Evolutionary conservation across 2,329 filamentous ascomycete species (phyloP).

Genomic region (Aureobasidium sp.): DNA sequence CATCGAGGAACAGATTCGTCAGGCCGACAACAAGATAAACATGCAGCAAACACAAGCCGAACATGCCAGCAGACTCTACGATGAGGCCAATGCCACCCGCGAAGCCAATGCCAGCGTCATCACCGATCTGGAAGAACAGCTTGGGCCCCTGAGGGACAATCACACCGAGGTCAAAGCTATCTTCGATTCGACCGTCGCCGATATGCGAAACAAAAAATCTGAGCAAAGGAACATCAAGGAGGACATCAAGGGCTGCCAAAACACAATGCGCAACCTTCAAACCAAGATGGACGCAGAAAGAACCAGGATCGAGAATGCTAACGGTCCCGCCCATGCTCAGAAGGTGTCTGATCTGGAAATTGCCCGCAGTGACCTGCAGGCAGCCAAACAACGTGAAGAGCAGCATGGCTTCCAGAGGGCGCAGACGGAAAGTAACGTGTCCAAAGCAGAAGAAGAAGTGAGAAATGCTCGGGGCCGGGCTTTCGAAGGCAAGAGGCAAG

Average conservation of each 20-base stretch:
- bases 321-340: constrained; percentile 61
- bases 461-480: constrained; percentile 25
- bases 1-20: constrained; percentile 26
- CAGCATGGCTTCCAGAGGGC: constrained; percentile 38
- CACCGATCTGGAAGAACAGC: constrained; percentile 29
- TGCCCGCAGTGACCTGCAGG: constrained; percentile 31
- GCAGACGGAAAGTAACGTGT: constrained; percentile 32
- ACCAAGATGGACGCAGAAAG: constrained; percentile 49
- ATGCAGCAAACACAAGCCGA: constrained; percentile 41
- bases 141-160: constrained; percentile 41
- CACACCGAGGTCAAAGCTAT: constrained; percentile 45
- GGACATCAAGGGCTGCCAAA: constrained; percentile 49
- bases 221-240: constrained; percentile 61
- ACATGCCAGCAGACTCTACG: constrained; percentile 36
- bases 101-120: constrained; percentile 32
- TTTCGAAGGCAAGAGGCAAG: constrained; percentile 24
- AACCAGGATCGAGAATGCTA: constrained; percentile 52
- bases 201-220: constrained; percentile 27
- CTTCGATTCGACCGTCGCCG: constrained; percentile 36
- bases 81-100: constrained; percentile 36
- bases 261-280: constrained; percentile 36
- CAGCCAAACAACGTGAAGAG: constrained; percentile 40
- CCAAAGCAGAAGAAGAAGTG: constrained; percentile 32
- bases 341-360: constrained; percentile 55
- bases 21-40: constrained; percentile 43